phyloP scores from a whole-genome alignment of 1,284 basidiomycete genomes.

The Cutaneotrichosporon dermatis region DNA sequence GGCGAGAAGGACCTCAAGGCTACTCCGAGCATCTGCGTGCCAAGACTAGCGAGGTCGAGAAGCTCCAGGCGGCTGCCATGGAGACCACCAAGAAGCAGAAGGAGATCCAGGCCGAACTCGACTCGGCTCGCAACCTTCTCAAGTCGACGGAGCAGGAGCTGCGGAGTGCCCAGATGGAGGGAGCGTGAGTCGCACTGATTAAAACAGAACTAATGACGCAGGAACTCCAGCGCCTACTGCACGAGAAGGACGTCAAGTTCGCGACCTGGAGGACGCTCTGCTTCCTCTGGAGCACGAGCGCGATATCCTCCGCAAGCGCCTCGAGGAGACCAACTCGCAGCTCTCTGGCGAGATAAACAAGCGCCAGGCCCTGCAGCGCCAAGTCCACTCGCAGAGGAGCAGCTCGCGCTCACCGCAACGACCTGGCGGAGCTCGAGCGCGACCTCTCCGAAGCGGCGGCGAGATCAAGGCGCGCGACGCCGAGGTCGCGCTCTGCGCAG shows the following conservation, averaged over 20 bases:
- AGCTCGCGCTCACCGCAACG: conserved; percentile 66
- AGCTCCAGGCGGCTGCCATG: conserved; percentile 56
- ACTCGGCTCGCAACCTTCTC: conserved; percentile 65
- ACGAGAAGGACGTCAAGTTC: conserved; percentile 65
- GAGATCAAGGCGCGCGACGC: conserved; percentile 79
- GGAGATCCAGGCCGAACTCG: conserved; percentile 59
- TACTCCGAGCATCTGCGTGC: conserved; percentile 54
- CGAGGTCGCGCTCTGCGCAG: conserved; percentile 81
- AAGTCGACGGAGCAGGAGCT: conserved; percentile 62
- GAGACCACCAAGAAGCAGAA: conserved; percentile 69
- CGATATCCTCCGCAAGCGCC: conserved; percentile 65
- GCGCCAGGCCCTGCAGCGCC: conserved; percentile 67
- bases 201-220: conserved; percentile 39
- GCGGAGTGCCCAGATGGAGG: conserved; percentile 53
- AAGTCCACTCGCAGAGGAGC: conserved; percentile 62
- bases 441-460: conserved; percentile 72
- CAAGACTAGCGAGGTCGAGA: conserved; percentile 53
- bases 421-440: conserved; percentile 66
- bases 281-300: conserved; percentile 79
- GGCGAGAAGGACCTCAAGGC: conserved; percentile 55
- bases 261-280: conserved; percentile 79
- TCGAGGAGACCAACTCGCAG: conserved; percentile 58
- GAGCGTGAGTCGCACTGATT: neutral
- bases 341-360: conserved; percentile 52
- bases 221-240: conserved; percentile 56